Conservation (phyloP, 768 basidiomycete genomes). For the Omphalotus guepiniiformis region DNA sequence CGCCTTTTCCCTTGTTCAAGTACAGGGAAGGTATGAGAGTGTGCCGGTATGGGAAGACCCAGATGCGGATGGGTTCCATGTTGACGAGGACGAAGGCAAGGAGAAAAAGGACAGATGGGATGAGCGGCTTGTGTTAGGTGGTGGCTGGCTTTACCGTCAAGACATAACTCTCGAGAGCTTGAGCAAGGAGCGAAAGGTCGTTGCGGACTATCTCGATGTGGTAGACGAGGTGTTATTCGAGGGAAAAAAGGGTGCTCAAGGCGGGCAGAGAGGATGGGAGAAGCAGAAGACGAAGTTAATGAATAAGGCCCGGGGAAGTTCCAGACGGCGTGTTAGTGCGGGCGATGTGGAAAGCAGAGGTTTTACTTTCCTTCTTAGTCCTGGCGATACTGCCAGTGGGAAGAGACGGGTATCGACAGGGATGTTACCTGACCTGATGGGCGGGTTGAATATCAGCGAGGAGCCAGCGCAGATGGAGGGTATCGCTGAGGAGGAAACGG, state of each 20-base stretch:
- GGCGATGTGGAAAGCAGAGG: constrained; percentile 28
- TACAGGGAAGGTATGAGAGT: constrained; percentile 57
- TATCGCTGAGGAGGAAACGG: constrained; percentile 32
- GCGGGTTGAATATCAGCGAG: constrained; percentile 39
- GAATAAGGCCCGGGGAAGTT: constrained; percentile 34
- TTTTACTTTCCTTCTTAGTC: constrained; percentile 20
- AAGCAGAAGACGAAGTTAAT: constrained; percentile 42
- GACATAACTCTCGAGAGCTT: constrained; percentile 54
- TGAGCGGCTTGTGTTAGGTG: constrained; percentile 71
- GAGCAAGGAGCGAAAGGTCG: constrained; percentile 50
- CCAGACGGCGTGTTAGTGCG: constrained; percentile 49
- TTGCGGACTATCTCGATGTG: constrained; percentile 64
- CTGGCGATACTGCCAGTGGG: constrained; percentile 19
- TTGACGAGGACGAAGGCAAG: constrained; percentile 41
- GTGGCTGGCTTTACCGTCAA: constrained; percentile 78
- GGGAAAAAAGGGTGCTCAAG: constrained; percentile 40
- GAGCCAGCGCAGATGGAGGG: constrained; percentile 57
- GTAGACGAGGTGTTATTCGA: constrained; percentile 80
- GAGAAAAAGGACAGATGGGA: constrained; percentile 77
- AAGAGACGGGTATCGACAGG: constrained; percentile 59
- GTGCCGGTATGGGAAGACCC: constrained; percentile 85
- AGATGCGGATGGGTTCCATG: constrained; percentile 36
- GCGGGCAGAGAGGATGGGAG: constrained; percentile 45
- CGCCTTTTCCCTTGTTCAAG: constrained; percentile 65
- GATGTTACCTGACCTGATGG: constrained; percentile 47